Percentiles rank a stretch among this genome's conserved stretches.
Evolutionary conservation across 768 basidiomycete genomes (phyloP).

Genomic region (Calocybe indica): DNA sequence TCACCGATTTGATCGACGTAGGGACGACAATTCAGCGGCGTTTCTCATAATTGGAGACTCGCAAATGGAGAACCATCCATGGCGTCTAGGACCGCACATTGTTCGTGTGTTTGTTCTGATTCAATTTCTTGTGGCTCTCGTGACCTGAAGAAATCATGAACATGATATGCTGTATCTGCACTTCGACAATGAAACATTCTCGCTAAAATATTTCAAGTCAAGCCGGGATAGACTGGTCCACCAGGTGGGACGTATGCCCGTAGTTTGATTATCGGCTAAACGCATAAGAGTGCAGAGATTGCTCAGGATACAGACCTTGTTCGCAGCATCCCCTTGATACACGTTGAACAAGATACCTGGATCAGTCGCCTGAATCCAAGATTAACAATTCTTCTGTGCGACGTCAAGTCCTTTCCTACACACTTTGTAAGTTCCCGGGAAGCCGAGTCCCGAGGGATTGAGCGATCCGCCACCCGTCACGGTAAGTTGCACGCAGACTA

Average conservation of each 20-base stretch:
- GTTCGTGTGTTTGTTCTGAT: no score
- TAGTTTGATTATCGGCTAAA: neutral
- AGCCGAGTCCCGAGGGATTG: constrained; percentile 29
- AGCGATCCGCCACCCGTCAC: constrained; percentile 29
- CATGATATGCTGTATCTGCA: neutral
- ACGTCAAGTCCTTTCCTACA: neutral
- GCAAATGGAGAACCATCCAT: no score
- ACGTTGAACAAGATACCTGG: constrained; percentile 29
- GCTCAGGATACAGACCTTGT: constrained; percentile 15
- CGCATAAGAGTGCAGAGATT: neutral
- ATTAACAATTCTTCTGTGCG: neutral
- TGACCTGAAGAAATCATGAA: no score
- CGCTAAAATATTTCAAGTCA: constrained; percentile 10
- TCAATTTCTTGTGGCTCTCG: no score
- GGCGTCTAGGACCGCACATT: no score
- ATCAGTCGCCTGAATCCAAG: constrained; percentile 22
- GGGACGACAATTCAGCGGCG: no score
- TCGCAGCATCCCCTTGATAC: constrained; percentile 29
- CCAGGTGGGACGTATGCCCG: constrained; percentile 25
- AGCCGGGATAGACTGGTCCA: constrained; percentile 25
- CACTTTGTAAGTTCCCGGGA: constrained; percentile 31
- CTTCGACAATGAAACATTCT: neutral
- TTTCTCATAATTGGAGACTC: no score
- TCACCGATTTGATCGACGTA: no score
- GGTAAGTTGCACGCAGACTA: constrained; percentile 31